Percentiles rank a stretch among this genome's conserved stretches.
phyloP scores from a whole-genome alignment of 495 filamentous ascomycete genomes.

The Alectoria sarmentosa region DNA sequence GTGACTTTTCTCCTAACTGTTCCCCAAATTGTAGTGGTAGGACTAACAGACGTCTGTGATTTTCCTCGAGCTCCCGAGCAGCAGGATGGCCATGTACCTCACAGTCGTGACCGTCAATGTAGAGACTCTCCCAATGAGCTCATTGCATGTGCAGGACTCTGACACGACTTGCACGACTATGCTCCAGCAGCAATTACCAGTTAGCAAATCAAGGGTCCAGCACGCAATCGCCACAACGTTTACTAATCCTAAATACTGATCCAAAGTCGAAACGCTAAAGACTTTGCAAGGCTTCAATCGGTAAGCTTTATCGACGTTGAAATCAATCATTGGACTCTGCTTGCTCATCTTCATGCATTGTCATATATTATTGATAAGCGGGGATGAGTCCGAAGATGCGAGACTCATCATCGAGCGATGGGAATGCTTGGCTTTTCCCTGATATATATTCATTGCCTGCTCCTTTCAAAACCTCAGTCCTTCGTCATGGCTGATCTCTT shows the following conservation, averaged over 20 bases:
- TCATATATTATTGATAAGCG: background rate
- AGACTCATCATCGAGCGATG: background rate
- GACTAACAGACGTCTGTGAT: too few species aligned
- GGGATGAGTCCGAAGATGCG: background rate
- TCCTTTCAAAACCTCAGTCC: background rate
- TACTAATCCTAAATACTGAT: background rate
- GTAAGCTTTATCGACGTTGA: background rate
- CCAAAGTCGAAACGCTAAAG: background rate
- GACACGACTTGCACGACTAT: background rate
- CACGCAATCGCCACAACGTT: background rate
- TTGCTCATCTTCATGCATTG: background rate
- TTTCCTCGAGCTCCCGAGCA: background rate
- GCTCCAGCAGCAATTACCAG: background rate
- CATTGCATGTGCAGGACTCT: background rate
- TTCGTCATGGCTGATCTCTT: conserved; percentile 21
- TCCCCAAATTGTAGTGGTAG: too few species aligned
- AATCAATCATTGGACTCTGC: background rate
- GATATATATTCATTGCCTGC: background rate
- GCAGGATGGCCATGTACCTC: background rate
- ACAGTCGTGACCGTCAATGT: background rate
- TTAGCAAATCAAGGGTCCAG: background rate
- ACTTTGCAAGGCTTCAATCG: background rate
- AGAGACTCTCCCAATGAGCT: background rate
- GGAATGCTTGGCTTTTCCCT: background rate
- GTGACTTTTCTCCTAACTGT: too few species aligned